A percentile compares a stretch with the other conserved stretches of the same genome.
These are phyloP conservation scores for Periglandula ipomoeae DNA, from an alignment of 2,329 filamentous ascomycete species.

Conservation along the genomic window DNA sequence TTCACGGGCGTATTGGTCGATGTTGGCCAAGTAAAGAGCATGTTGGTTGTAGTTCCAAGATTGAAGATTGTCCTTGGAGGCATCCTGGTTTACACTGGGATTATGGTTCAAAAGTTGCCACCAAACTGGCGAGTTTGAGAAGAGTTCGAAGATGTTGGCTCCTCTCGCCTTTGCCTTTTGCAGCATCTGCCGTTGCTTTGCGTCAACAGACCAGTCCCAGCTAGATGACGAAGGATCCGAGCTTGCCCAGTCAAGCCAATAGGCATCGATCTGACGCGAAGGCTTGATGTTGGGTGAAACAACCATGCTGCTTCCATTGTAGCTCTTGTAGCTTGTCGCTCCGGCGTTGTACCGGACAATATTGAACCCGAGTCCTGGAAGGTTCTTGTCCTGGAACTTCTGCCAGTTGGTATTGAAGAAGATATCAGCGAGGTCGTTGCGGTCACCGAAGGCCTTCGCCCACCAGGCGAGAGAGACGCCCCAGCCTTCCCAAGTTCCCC, in stretches of 20 bases:
- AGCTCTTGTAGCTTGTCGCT: conserved; percentile 26
- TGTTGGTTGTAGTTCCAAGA: conserved; percentile 28
- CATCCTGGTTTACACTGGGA: conserved; percentile 26
- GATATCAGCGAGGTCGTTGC: conserved; percentile 30
- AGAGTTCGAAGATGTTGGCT: conserved; percentile 33
- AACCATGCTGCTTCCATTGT: conserved; percentile 24
- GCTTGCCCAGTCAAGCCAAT: conserved; percentile 29
- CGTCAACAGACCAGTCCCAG: conserved; percentile 32
- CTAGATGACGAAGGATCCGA: conserved; percentile 23
- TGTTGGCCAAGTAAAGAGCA: conserved; percentile 29
- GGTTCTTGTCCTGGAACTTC: conserved; percentile 16
- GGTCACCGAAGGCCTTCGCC: conserved; percentile 30
- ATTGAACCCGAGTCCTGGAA: conserved; percentile 32
- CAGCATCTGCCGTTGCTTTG: conserved; percentile 30
- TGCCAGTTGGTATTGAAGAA: conserved; percentile 29
- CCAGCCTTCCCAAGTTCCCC: conserved; percentile 35
- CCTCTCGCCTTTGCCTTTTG: conserved; percentile 25
- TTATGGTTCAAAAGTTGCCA: conserved; percentile 35
- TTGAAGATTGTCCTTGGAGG: conserved; percentile 28
- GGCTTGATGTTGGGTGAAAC: conserved; percentile 27
- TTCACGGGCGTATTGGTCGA: conserved; percentile 27
- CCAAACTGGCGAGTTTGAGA: conserved; percentile 36
- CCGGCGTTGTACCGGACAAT: conserved; percentile 35
- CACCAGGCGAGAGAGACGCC: conserved; percentile 35
- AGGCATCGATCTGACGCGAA: conserved; percentile 30